Base-by-base conservation (phyloP, 164 flowering plant genomes). In the Chimonanthus salicifolius region DNA sequence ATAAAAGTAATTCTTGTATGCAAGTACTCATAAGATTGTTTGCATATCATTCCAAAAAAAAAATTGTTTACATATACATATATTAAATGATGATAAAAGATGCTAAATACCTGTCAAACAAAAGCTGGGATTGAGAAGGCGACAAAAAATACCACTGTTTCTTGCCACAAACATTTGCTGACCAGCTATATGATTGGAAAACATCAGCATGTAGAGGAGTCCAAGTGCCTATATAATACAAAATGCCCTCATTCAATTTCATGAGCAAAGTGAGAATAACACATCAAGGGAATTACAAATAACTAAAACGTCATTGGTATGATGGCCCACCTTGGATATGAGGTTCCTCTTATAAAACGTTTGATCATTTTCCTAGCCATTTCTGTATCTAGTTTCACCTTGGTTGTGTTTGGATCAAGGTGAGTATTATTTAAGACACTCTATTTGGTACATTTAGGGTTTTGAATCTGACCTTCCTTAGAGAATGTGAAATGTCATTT, bases 131-230 rank as follows among this genome's bases (percentile, higher is more conserved):
- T 70, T 93, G 99, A 71, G 84, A 82, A 74, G 99, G 97, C 74
- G 97, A 77, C 64, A 93, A 80, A 78, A 95, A 88, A 82, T 83
- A 82, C 99, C 99, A 93, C 64, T 79, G 75, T 80, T 95, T 95
- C 87, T 77, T 85, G 70, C 99, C 99, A 81, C 98, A 93, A 15
- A 93, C 90, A 81, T 95, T 95, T 68, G 99, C 98, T 51, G 99
- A 95, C 99, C 98, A 93, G 82, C 98, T 95, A 77, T 91, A 92
- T 13, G 99, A 95, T 81, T 94, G 84, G 78, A 95, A 95, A 75
- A 95, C 99, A 85, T 95, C 99, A 75, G 98, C 99, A 85, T 95
- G 99, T 68, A 95, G 87, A 76, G 99, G 98, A 71, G 99, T 95
- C 99, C 99, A 95, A 73, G 99, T 87, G 74, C 99, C 99, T 95